phyloP scores from a whole-genome alignment of 1,284 basidiomycete species.

The Moesziomyces sp. region DNA sequence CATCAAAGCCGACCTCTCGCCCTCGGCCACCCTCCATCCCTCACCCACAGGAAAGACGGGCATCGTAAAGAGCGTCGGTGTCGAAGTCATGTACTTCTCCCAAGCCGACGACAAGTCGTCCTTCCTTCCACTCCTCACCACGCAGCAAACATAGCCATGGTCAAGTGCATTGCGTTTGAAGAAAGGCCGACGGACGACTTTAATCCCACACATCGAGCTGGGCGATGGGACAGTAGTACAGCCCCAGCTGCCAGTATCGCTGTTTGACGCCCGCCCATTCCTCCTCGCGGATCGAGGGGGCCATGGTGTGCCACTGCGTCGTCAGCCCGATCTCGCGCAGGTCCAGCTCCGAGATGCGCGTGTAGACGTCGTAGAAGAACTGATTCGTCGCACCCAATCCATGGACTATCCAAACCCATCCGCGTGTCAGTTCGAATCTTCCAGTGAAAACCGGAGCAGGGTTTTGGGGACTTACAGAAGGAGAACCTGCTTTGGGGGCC shows the following conservation, averaged over 20 bases:
- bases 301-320: slow-evolving; percentile 79
- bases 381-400: slow-evolving; percentile 92
- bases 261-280: slow-evolving; percentile 61
- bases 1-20: slow-evolving; percentile 81
- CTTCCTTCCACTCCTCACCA: no score
- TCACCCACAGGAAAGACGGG: slow-evolving; percentile 9
- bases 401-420: slow-evolving; percentile 72
- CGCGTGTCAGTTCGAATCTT: no score
- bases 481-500: slow-evolving; percentile 78
- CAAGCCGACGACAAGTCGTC: slow-evolving; percentile 7
- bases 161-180: no score
- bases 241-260: slow-evolving; percentile 60
- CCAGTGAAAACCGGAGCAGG: no score
- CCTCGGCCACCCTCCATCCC: slow-evolving; percentile 80
- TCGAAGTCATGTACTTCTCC: slow-evolving; percentile 87
- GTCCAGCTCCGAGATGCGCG: slow-evolving; percentile 84
- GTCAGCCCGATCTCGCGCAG: slow-evolving; percentile 81
- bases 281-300: slow-evolving; percentile 47
- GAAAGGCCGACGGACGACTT: no score
- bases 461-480: slow-evolving; percentile 74
- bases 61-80: slow-evolving; percentile 79
- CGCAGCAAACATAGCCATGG: no score
- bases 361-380: slow-evolving; percentile 85
- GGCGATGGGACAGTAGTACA: slow-evolving; percentile 49
- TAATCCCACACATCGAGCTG: slow-evolving; percentile 25